phyloP scores from a whole-genome alignment of 768 basidiomycete species.

The Kwoniella europaea region DNA sequence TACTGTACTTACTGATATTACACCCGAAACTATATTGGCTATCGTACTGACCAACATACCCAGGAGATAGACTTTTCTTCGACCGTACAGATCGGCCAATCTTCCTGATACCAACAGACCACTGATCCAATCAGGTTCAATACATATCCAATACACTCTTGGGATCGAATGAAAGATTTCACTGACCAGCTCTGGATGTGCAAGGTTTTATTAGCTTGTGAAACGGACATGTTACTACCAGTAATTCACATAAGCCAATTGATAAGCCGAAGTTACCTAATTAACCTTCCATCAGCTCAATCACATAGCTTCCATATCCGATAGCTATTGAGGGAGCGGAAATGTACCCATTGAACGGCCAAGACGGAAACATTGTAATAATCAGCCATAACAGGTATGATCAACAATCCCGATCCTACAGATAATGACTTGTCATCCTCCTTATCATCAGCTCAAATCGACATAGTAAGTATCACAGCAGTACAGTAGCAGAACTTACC shows the following conservation, averaged over 20 bases:
- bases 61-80: constrained; percentile 69
- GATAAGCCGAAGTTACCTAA: constrained; percentile 6
- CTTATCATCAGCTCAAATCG: no score
- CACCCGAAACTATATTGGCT: constrained; percentile 62
- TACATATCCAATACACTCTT: no score
- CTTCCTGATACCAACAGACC: constrained; percentile 43
- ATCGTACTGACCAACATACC: constrained; percentile 66
- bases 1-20: constrained; percentile 16
- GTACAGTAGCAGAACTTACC: background rate
- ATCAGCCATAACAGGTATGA: constrained; percentile 10
- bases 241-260: constrained; percentile 7
- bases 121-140: background rate
- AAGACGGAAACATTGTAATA: constrained; percentile 2
- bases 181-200: background rate
- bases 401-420: constrained; percentile 9
- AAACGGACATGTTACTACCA: no score
- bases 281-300: background rate
- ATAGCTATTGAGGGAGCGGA: background rate
- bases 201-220: no score
- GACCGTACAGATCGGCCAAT: constrained; percentile 63
- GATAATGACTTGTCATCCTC: background rate
- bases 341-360: constrained; percentile 5
- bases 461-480: no score
- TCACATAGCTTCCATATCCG: background rate
- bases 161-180: background rate